Evolutionary conservation across 805 yeast species (phyloP).

Genomic region (Candida tammaniensis): DNA sequence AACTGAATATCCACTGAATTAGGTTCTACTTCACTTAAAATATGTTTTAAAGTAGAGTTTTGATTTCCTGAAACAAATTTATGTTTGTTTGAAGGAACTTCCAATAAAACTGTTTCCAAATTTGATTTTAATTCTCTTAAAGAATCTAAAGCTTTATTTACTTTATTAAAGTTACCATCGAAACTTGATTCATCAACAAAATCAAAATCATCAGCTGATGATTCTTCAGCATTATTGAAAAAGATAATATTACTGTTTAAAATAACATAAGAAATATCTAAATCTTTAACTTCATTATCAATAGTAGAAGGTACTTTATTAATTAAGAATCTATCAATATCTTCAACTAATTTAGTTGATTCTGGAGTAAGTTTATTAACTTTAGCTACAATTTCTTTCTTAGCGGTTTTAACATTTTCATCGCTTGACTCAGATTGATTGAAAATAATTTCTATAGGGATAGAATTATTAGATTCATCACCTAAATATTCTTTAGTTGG

Average conservation of each 20-base stretch:
- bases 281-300: conserved; percentile 39
- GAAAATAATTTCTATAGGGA: conserved; percentile 63
- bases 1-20: conserved; percentile 47
- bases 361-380: conserved; percentile 76
- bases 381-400: conserved; percentile 65
- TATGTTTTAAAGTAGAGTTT: conserved; percentile 52
- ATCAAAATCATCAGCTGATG: conserved; percentile 26
- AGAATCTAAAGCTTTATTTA: conserved; percentile 51
- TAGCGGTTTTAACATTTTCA: conserved; percentile 53
- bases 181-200: conserved; percentile 69
- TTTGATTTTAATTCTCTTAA: conserved; percentile 58
- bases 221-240: conserved; percentile 44
- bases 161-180: conserved; percentile 57
- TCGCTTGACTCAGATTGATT: conserved; percentile 38
- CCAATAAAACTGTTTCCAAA: conserved; percentile 50
- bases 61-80: conserved; percentile 58
- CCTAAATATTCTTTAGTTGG: conserved; percentile 39
- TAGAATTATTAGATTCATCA: conserved; percentile 37
- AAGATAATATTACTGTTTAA: conserved; percentile 54
- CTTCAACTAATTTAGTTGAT: conserved; percentile 54
- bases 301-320: conserved; percentile 43
- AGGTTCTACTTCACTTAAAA: conserved; percentile 34
- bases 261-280: conserved; percentile 57
- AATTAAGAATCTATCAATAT: conserved; percentile 63
- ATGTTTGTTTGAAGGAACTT: conserved; percentile 56